A percentile compares a stretch with the other conserved stretches of the same genome.
Conservation (phyloP, 2,329 filamentous ascomycete genomes). For the Hawksworthiomyces lignivorus region DNA sequence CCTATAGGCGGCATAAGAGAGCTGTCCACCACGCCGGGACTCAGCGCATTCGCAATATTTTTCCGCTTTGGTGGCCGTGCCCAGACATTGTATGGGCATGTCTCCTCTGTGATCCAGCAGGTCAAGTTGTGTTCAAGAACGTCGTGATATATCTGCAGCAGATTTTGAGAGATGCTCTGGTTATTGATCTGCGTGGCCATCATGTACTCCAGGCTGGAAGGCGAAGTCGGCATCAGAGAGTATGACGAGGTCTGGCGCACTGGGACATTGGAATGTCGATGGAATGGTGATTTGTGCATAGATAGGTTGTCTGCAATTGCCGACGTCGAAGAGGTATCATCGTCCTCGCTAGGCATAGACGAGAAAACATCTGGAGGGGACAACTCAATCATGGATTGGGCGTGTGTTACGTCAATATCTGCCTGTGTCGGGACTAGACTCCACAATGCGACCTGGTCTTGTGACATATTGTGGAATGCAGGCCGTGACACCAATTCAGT, state of each 20-base stretch:
- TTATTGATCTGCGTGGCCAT: slow-evolving; percentile 24
- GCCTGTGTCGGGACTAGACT: slow-evolving; percentile 1
- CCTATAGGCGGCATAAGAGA: too few species aligned
- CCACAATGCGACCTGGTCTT: slow-evolving; percentile 6
- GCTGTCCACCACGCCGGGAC: too few species aligned
- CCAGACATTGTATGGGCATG: slow-evolving; percentile 38
- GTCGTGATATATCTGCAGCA: slow-evolving; percentile 45
- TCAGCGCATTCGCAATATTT: not conserved
- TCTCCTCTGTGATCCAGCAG: slow-evolving; percentile 46
- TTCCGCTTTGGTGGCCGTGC: slow-evolving; percentile 5
- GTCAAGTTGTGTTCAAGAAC: slow-evolving; percentile 45
- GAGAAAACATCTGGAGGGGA: slow-evolving; percentile 4
- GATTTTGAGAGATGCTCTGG: slow-evolving; percentile 31
- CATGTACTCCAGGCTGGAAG: slow-evolving; percentile 12
- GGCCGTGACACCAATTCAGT: slow-evolving; percentile 6
- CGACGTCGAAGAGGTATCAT: slow-evolving; percentile 1
- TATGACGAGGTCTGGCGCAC: slow-evolving; percentile 2
- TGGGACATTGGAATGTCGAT: not conserved
- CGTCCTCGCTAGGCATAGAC: slow-evolving; percentile 1
- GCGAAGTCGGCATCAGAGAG: slow-evolving; percentile 10
- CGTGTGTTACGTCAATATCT: not conserved
- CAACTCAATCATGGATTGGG: slow-evolving; percentile 1
- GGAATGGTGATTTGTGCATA: not conserved
- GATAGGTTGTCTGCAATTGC: slow-evolving; percentile 1
- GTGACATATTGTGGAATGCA: slow-evolving; percentile 7